Evolutionary conservation across 73 alveolate genomes (phyloP), one percentile per base, ranked within the genome.

Genomic region (Stentor roeselii): DNA sequence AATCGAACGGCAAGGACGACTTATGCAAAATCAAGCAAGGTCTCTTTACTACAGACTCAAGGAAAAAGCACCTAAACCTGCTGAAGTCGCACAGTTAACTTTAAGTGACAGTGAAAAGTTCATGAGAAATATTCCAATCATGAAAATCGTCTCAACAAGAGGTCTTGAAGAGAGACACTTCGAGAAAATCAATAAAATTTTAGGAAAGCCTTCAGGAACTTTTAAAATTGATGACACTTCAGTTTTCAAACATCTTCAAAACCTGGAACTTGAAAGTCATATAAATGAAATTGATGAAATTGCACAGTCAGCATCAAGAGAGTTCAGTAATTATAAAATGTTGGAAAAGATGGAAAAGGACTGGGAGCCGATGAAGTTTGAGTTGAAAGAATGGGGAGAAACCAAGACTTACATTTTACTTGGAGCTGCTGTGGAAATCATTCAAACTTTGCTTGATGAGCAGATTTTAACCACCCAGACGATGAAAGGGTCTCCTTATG

Each of bases 111-210:
- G 21, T 0, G 80, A 67, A n/a, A 67, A 34, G 41, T 32, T 67
- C 34, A 67, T 67, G 80, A 85, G 76, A 58, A 84, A 86, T 60
- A 78, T 92, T 40, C 97, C 97, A 21, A 77, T 94, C 36, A 84
- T 94, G 39, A 86, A 91, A 67, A 86, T 93, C 2, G 84, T 94
- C 75, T 92, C 96, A 78, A 94, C 92, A 74, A 92, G 91, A 87
- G 99, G 99, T 6, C 86, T 97, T 60, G 95, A 97, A 82, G 98
- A 93, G 30, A 88, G 99, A 60, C 99, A 97, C 90, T 93, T 98
- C 98, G 97, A 95, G 38, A 97, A 95, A 87, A 91, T 97, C 60
- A 83, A 91, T 83, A 89, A 92, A 50, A 82, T 92, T 32, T 88
- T 96, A 36, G 67, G 67, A 11, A 50, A 75, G 21, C 67, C 67